Evolutionary conservation across 1,284 basidiomycete genomes (phyloP).

Genomic region (Tylopilus sp.): DNA sequence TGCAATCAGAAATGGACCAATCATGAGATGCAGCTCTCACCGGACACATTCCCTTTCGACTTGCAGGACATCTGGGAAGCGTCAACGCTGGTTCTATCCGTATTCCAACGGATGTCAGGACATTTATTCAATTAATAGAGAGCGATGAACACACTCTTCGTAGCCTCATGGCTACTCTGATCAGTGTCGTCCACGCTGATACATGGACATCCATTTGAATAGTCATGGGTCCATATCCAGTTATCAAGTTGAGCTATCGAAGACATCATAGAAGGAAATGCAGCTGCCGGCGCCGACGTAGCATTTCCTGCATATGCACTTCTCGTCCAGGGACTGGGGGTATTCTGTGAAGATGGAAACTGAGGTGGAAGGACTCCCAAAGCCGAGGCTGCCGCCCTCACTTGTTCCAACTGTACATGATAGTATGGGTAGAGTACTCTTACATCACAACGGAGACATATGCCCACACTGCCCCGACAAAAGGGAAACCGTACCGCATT

Average conservation of each 20-base stretch:
- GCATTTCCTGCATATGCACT: slow-evolving; percentile 24
- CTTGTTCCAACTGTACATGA: slow-evolving; percentile 33
- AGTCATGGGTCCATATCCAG: slow-evolving; percentile 45
- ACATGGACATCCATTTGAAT: slow-evolving; percentile 49
- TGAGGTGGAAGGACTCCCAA: slow-evolving; percentile 1
- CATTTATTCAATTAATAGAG: too few species aligned
- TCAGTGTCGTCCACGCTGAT: slow-evolving; percentile 47
- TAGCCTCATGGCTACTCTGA: slow-evolving; percentile 35
- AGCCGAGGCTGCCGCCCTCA: slow-evolving; percentile 14
- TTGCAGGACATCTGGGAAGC: too few species aligned
- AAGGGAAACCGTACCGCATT: too few species aligned
- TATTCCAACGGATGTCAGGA: too few species aligned
- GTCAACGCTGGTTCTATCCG: too few species aligned
- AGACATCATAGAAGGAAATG: slow-evolving; percentile 15
- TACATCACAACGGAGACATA: too few species aligned
- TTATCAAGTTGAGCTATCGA: slow-evolving; percentile 44
- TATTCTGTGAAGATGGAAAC: too few species aligned
- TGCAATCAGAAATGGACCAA: too few species aligned
- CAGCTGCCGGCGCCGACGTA: background rate
- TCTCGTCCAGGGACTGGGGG: slow-evolving; percentile 24
- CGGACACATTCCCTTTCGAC: slow-evolving; percentile 20
- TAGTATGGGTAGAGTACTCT: background rate
- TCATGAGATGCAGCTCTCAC: too few species aligned
- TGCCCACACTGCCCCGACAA: too few species aligned
- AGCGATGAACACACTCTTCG: slow-evolving; percentile 32